phyloP scores from a whole-genome alignment of 257 asterid species.

The Anisodus acutangulus region DNA sequence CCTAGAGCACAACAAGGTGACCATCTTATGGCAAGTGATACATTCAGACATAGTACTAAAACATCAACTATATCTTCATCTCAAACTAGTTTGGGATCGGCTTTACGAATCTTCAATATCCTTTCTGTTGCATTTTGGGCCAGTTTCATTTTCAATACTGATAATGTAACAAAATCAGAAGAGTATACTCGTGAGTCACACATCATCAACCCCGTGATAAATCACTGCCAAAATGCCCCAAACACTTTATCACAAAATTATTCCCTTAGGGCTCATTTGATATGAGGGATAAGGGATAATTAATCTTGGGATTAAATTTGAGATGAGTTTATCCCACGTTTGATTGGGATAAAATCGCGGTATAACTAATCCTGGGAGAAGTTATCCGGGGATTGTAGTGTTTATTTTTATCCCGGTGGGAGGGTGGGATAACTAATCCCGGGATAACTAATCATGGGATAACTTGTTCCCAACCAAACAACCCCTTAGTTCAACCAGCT shows the following conservation, averaged over 20 bases:
- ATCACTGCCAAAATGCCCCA: background rate
- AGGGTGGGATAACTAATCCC: no score
- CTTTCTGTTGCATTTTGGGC: background rate
- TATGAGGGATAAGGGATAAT: no score
- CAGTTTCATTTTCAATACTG: background rate
- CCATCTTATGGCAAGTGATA: background rate
- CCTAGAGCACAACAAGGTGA: background rate
- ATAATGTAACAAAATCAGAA: background rate
- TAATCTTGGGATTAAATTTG: no score
- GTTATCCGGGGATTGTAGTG: no score
- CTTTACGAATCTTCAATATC: background rate
- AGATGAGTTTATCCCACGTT: no score
- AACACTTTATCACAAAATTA: background rate
- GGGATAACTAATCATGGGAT: no score
- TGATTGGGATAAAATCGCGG: no score
- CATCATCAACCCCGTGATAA: background rate
- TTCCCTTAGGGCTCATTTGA: no score
- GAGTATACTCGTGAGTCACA: background rate
- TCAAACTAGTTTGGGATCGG: background rate
- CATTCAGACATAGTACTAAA: slow-evolving; percentile 1
- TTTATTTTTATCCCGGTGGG: no score
- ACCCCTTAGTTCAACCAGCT: background rate
- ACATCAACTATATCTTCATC: background rate
- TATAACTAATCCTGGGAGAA: no score
- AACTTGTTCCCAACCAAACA: no score